These are phyloP conservation scores for Euphorbia schlechtendalii DNA, from an alignment of 441 rosid genomes.

Conservation along the genomic window DNA sequence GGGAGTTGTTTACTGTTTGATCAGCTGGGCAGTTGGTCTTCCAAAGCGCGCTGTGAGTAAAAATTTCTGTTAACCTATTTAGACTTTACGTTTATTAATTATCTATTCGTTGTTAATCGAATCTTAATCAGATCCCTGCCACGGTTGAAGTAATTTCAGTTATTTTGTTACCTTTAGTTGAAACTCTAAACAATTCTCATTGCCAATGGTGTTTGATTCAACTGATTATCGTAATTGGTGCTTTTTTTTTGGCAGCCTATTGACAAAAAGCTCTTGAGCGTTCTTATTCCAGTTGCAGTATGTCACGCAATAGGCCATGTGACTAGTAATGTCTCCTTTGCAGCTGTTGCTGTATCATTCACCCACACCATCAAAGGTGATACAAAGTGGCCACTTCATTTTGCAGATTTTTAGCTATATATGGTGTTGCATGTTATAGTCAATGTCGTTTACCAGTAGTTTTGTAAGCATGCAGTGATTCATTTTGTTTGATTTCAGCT, in stretches of 20 bases:
- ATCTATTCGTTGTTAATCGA: background rate
- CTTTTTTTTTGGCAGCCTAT: conserved; percentile 50
- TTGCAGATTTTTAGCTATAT: background rate
- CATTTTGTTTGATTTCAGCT: conserved; percentile 39
- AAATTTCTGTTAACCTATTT: conserved; percentile 10
- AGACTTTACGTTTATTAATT: background rate
- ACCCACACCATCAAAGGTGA: conserved; percentile 88
- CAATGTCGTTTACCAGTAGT: background rate
- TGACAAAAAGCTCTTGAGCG: conserved; percentile 59
- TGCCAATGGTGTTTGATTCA: background rate
- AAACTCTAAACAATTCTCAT: background rate
- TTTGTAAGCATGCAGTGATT: background rate
- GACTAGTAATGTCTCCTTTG: conserved; percentile 84
- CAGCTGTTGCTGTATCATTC: conserved; percentile 96
- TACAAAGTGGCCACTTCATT: background rate
- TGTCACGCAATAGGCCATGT: conserved; percentile 92
- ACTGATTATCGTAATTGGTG: conserved; percentile 7
- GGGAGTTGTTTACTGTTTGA: conserved; percentile 82
- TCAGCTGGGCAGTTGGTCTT: conserved; percentile 87
- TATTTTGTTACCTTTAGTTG: background rate
- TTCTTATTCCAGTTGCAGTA: conserved; percentile 80
- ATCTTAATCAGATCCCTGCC: background rate
- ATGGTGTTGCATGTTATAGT: background rate
- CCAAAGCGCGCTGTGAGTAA: conserved; percentile 90
- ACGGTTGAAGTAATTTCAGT: background rate